A percentile compares a stretch with the other conserved stretches of the same genome.
Conservation (phyloP, 2,329 filamentous ascomycete species). For the Nigrospora oryzae region DNA sequence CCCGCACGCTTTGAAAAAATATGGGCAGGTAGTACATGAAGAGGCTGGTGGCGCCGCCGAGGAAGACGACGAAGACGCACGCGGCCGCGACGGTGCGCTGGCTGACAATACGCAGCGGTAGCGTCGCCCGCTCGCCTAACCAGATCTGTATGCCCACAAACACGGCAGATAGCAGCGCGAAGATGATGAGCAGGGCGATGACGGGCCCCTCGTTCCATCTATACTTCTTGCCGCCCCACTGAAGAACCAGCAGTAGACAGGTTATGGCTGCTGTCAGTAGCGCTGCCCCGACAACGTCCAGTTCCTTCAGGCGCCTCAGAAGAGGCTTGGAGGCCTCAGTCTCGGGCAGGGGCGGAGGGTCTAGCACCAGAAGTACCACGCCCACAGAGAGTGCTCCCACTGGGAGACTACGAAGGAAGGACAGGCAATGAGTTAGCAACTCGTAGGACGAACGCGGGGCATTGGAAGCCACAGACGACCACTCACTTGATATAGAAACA, state of each 20-base stretch:
- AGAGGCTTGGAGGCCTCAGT: slow-evolving; percentile 23
- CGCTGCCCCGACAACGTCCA: slow-evolving; percentile 41
- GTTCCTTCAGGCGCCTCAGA: slow-evolving; percentile 27
- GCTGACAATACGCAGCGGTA: slow-evolving; percentile 39
- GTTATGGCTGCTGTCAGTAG: slow-evolving; percentile 43
- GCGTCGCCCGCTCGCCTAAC: slow-evolving; percentile 36
- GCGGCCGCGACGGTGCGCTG: slow-evolving; percentile 31
- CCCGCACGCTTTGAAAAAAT: slow-evolving; percentile 44
- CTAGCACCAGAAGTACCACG: slow-evolving; percentile 38
- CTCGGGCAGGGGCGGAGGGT: slow-evolving; percentile 24
- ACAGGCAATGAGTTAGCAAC: too few relatives aligned
- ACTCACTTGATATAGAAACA: slow-evolving; percentile 12
- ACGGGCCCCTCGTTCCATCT: slow-evolving; percentile 39
- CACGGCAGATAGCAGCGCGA: slow-evolving; percentile 31
- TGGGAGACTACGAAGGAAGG: slow-evolving; percentile 20
- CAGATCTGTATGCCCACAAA: slow-evolving; percentile 39
- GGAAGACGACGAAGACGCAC: slow-evolving; percentile 32
- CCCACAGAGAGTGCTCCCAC: slow-evolving; percentile 37
- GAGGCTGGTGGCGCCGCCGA: slow-evolving; percentile 43
- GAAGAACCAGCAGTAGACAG: slow-evolving; percentile 44
- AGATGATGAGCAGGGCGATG: slow-evolving; percentile 42
- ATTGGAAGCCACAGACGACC: too few relatives aligned
- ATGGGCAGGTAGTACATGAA: slow-evolving; percentile 46
- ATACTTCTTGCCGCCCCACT: slow-evolving; percentile 46
- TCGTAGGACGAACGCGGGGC: not conserved